Base-by-base conservation (phyloP, 2,329 filamentous ascomycete species). In the Capronia americana region DNA sequence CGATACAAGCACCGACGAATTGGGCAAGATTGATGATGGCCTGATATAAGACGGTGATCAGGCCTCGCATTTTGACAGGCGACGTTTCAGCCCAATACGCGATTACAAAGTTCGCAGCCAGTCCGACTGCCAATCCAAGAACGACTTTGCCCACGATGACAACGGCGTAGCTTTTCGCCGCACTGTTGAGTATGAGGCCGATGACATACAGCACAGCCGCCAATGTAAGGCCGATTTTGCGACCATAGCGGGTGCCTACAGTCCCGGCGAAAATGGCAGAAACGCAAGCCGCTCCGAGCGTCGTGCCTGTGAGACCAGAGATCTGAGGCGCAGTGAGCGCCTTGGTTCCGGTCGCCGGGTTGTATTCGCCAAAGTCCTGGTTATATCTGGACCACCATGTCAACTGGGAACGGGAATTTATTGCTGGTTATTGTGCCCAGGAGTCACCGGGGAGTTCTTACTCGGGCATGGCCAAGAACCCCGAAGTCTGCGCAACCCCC, bases 1-100 rank as follows among this genome's bases (percentile, higher is more conserved):
- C 86, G 78, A 90, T 86, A 74, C 89, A 89, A 76, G 85, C 90
- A 69, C 88, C 86, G 57, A 89, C 88, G 14, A 90, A 74, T 61
- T 90, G 89, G 57, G 87, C 88, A 86, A 87, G 89, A 1, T 87
- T 90, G 51, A 91, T 90, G 26, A 87, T 88, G 86, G 87, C 90
- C 74, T 91, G 88, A 72, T 91, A 88, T 3, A 90, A 78, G 3
- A 85, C 85, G n/a, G 90, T 77, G 20, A 81, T 74, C 0, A 78
- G 75, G 34, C 79, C 79, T 53, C 79, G 77, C 53, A 79, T 79
- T 0, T 77, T 75, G 17, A 79, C 77, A 3, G 78, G 77, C 0
- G 80, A 76, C 12, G 96, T 96, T 77, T 97, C 93, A 51, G 92
- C 93, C 76, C 96, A 93, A 77, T 96, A 97, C 46, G 97, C 90